Conservation (phyloP, 257 asterid species). For the Henckelia pumila region DNA sequence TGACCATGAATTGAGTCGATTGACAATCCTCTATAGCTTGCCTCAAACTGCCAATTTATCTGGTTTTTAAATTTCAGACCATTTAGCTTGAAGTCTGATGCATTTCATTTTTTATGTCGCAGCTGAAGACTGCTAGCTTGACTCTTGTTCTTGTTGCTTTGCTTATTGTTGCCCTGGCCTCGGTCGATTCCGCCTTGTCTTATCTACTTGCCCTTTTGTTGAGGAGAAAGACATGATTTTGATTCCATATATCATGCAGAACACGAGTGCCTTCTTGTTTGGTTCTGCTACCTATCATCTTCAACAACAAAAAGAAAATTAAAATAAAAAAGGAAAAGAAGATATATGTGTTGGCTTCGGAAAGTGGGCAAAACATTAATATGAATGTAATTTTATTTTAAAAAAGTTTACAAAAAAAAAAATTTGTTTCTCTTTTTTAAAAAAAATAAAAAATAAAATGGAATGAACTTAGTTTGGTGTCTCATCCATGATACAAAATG, state of each 20-base stretch:
- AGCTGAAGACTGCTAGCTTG: constrained; percentile 88
- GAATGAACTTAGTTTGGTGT: no score
- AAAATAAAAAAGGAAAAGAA: no score
- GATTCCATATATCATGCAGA: neutral
- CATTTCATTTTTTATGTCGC: constrained; percentile 34
- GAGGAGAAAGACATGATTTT: constrained; percentile 53
- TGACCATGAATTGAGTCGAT: constrained; percentile 4
- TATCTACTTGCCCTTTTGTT: constrained; percentile 58
- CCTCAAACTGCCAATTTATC: constrained; percentile 12
- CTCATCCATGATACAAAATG: no score
- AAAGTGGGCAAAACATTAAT: no score
- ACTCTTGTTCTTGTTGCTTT: constrained; percentile 79
- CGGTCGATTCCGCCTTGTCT: constrained; percentile 78
- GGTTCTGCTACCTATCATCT: no score
- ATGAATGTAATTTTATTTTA: no score
- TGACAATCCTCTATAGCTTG: neutral
- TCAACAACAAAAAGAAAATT: no score
- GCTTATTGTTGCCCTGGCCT: constrained; percentile 68
- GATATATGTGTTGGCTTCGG: no score
- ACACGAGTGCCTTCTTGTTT: neutral
- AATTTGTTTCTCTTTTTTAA: no score
- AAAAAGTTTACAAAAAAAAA: no score
- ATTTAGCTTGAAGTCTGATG: constrained; percentile 10
- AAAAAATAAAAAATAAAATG: no score
- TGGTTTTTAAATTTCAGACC: neutral